Evolutionary conservation across 306 rosid genomes (phyloP).

Genomic region (Trifolium dubium): DNA sequence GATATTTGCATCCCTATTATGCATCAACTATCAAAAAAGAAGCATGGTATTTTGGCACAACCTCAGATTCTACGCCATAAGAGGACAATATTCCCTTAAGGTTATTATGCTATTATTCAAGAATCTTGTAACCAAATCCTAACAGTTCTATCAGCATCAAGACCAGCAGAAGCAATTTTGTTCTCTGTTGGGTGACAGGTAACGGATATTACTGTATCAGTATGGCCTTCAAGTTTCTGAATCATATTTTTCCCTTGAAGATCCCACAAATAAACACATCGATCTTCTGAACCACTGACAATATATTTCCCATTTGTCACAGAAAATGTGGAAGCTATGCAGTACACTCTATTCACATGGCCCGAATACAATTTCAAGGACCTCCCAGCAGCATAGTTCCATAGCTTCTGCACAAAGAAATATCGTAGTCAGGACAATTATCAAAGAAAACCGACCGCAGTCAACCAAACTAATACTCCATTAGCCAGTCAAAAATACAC

Average conservation of each 20-base stretch:
- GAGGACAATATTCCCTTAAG: slow-evolving; percentile 11
- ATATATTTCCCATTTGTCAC: slow-evolving; percentile 89
- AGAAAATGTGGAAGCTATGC: slow-evolving; percentile 83
- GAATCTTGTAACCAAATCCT: slow-evolving; percentile 85
- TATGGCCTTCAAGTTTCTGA: slow-evolving; percentile 92
- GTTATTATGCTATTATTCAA: slow-evolving; percentile 41
- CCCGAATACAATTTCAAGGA: slow-evolving; percentile 68
- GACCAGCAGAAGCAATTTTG: slow-evolving; percentile 89
- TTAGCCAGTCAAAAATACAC: not conserved
- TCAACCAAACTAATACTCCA: slow-evolving; percentile 5
- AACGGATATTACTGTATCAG: slow-evolving; percentile 82
- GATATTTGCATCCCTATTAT: not conserved
- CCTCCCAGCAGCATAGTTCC: slow-evolving; percentile 77
- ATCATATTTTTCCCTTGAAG: slow-evolving; percentile 78
- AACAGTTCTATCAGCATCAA: slow-evolving; percentile 74
- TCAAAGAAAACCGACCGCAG: slow-evolving; percentile 17
- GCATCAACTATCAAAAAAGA: not conserved
- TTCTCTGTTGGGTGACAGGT: slow-evolving; percentile 87
- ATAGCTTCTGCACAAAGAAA: slow-evolving; percentile 75
- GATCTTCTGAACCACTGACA: slow-evolving; percentile 92
- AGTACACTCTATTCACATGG: slow-evolving; percentile 66
- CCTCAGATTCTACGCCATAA: not conserved
- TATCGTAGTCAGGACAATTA: slow-evolving; percentile 1
- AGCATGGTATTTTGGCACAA: not conserved
- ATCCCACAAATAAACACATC: slow-evolving; percentile 88